Evolutionary conservation across 2,329 filamentous ascomycete genomes (phyloP).

Genomic region (Monilinia polystroma): DNA sequence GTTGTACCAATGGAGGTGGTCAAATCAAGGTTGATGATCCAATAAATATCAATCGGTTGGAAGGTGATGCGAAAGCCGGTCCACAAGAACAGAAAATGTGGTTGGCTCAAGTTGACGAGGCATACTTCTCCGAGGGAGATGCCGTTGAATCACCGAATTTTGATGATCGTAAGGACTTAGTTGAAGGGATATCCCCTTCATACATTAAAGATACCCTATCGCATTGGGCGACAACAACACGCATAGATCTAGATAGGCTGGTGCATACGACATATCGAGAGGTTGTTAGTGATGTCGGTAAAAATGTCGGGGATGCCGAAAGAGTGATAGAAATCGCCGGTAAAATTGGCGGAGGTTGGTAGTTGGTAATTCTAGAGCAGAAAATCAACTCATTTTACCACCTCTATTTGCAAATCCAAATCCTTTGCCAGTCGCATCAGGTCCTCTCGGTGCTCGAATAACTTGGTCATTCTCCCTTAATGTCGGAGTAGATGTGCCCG

Average conservation of each 20-base stretch:
- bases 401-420: constrained; percentile 73
- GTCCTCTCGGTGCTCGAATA: constrained; percentile 72
- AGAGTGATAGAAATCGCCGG: constrained; percentile 84
- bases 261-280: constrained; percentile 85
- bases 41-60: constrained; percentile 52
- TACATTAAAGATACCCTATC: constrained; percentile 67
- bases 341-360: constrained; percentile 94
- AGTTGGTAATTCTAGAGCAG: constrained; percentile 68
- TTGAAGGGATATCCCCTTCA: constrained; percentile 65
- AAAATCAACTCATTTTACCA: constrained; percentile 49
- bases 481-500: constrained; percentile 49
- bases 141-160: constrained; percentile 35
- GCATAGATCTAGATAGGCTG: constrained; percentile 68
- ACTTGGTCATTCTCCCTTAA: constrained; percentile 64
- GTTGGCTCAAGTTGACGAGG: constrained; percentile 80
- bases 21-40: constrained; percentile 91
- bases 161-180: constrained; percentile 44
- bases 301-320: constrained; percentile 69
- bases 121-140: constrained; percentile 79
- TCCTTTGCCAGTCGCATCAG: constrained; percentile 72
- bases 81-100: constrained; percentile 83
- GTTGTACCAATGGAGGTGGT: constrained; percentile 95
- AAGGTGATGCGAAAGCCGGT: constrained; percentile 56
- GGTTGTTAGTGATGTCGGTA: constrained; percentile 93
- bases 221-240: constrained; percentile 74